phyloP scores from a whole-genome alignment of 2,329 filamentous ascomycete genomes.

The Aciculosporium take region DNA sequence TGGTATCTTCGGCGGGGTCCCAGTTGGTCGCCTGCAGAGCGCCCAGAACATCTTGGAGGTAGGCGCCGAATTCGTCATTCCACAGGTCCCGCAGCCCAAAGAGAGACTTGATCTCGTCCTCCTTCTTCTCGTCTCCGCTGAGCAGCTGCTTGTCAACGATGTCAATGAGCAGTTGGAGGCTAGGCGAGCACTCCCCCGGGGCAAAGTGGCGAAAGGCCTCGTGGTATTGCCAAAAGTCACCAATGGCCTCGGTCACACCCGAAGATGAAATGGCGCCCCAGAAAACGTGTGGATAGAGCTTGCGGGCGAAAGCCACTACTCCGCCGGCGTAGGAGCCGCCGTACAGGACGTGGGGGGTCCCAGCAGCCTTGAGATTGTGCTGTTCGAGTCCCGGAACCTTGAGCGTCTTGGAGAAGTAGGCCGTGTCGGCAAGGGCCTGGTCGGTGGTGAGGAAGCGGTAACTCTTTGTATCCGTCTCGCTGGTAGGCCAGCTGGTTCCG shows the following conservation, averaged over 20 bases:
- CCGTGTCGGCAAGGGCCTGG: conserved; percentile 67
- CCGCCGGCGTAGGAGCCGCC: conserved; percentile 75
- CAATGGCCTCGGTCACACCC: conserved; percentile 63
- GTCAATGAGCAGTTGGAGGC: conserved; percentile 43
- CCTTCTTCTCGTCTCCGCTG: conserved; percentile 25
- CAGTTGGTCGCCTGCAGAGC: conserved; percentile 37
- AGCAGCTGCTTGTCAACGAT: conserved; percentile 28
- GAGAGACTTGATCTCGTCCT: conserved; percentile 27
- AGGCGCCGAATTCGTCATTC: conserved; percentile 33
- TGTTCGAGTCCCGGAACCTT: conserved; percentile 56
- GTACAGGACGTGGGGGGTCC: conserved; percentile 62
- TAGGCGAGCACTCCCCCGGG: conserved; percentile 46
- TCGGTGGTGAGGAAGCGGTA: conserved; percentile 73
- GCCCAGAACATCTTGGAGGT: conserved; percentile 26
- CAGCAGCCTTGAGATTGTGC: conserved; percentile 48
- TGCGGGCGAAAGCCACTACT: conserved; percentile 62
- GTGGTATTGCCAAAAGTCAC: conserved; percentile 56
- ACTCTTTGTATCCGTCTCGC: conserved; percentile 51
- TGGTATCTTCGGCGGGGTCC: conserved; percentile 32
- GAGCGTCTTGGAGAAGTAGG: conserved; percentile 64
- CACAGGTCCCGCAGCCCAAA: conserved; percentile 33
- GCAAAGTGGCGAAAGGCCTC: conserved; percentile 35
- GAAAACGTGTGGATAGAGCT: conserved; percentile 63
- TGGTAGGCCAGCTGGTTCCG: conserved; percentile 56
- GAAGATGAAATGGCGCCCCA: conserved; percentile 70